Percentiles rank a stretch among this genome's conserved stretches.
Evolutionary conservation across 305 asterid genomes (phyloP).

Genomic region (Fraxinus dipetala): DNA sequence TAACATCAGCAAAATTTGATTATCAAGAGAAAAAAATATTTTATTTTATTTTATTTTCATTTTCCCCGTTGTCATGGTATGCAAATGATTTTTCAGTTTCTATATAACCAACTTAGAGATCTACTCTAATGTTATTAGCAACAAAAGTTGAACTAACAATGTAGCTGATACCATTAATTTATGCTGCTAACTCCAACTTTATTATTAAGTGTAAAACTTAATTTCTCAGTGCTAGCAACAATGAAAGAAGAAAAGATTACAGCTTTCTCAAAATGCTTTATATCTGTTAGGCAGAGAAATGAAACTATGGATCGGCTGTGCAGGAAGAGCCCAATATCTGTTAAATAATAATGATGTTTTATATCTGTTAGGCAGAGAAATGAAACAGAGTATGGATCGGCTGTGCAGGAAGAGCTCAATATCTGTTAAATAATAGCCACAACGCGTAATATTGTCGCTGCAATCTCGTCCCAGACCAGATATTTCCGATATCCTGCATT

Average conservation of each 20-base stretch:
- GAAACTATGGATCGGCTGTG: background rate
- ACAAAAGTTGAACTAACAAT: background rate
- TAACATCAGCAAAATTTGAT: background rate
- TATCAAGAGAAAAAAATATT: too few relatives aligned
- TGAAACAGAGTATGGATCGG: background rate
- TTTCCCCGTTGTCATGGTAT: too few relatives aligned
- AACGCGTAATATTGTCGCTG: background rate
- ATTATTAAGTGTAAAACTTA: background rate
- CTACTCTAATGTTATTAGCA: background rate
- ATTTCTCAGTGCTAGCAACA: background rate
- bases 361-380: background rate
- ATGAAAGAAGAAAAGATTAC: background rate
- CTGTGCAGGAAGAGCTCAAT: background rate
- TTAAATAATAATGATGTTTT: background rate
- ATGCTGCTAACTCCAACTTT: background rate
- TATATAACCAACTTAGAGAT: background rate
- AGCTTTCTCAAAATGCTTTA: background rate
- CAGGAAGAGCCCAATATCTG: background rate
- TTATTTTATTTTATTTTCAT: too few relatives aligned
- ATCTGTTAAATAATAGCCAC: background rate
- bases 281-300: background rate
- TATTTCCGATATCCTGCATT: background rate
- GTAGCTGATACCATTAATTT: too few relatives aligned
- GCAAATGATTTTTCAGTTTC: background rate
- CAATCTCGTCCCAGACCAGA: background rate